These are phyloP conservation scores for Apiospora sp. DNA, from an alignment of 2,329 filamentous ascomycete species.

Conservation along the genomic window DNA sequence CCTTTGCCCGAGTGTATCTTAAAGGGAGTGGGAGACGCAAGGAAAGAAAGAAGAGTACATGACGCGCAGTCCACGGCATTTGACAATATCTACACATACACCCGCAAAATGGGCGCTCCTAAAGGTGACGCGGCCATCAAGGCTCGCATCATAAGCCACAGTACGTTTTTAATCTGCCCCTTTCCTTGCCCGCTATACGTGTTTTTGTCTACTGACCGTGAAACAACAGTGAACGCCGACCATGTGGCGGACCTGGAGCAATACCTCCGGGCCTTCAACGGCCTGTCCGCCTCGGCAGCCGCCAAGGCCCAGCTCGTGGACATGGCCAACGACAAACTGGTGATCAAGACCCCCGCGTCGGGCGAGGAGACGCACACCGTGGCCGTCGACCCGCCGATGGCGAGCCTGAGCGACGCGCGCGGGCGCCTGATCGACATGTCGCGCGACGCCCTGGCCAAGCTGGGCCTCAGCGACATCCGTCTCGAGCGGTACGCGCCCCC, in stretches of 20 bases:
- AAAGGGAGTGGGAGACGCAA: not conserved
- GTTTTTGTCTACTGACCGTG: not conserved
- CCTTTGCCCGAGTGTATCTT: not conserved
- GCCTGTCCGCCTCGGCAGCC: conserved; percentile 63
- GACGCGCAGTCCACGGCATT: not conserved
- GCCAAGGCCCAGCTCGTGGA: conserved; percentile 69
- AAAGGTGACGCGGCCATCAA: conserved; percentile 46
- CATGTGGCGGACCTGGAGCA: conserved; percentile 77
- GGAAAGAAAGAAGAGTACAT: not conserved
- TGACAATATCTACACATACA: too few species aligned
- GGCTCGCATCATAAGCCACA: conserved; percentile 76
- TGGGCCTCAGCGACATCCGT: conserved; percentile 63
- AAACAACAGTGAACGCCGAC: conserved; percentile 73
- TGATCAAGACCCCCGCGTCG: conserved; percentile 54
- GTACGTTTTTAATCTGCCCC: not conserved
- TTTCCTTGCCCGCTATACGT: not conserved
- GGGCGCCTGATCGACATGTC: conserved; percentile 76
- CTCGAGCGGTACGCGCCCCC: conserved; percentile 53
- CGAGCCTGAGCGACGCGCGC: conserved; percentile 72
- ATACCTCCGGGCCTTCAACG: conserved; percentile 78
- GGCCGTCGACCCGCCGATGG: conserved; percentile 74
- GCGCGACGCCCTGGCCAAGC: conserved; percentile 60
- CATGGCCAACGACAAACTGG: conserved; percentile 69
- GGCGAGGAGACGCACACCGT: conserved; percentile 60
- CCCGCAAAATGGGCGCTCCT: conserved; percentile 4